Conservation (phyloP, 2,329 filamentous ascomycete species). For the Emergomyces orientalis region DNA sequence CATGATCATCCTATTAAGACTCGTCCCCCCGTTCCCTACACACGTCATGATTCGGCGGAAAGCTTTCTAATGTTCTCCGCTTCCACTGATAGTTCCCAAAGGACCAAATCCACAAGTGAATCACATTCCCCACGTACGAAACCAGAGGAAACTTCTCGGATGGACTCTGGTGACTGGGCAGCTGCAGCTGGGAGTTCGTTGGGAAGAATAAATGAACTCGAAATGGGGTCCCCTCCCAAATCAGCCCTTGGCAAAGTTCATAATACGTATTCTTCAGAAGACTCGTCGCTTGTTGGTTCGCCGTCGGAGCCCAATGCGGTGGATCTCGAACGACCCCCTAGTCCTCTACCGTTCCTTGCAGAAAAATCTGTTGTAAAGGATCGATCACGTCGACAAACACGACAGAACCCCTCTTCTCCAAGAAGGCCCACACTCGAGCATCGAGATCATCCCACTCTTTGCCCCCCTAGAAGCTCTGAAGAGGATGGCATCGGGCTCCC, state of each 20-base stretch:
- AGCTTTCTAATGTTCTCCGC: conserved; percentile 57
- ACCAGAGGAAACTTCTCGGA: conserved; percentile 18
- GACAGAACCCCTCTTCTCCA: background rate
- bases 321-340: conserved; percentile 39
- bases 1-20: conserved; percentile 20
- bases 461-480: background rate
- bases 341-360: conserved; percentile 28
- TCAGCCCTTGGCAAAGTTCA: conserved; percentile 12
- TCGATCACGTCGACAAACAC: background rate
- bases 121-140: conserved; percentile 37
- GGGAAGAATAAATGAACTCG: conserved; percentile 15
- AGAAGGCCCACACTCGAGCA: background rate
- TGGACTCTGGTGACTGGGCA: conserved; percentile 19
- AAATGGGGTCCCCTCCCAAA: conserved; percentile 14
- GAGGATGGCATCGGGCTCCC: conserved; percentile 16
- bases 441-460: conserved; percentile 4
- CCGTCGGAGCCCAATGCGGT: conserved; percentile 20
- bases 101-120: conserved; percentile 43
- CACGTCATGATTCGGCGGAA: conserved; percentile 50
- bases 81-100: conserved; percentile 49
- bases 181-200: conserved; percentile 15
- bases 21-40: conserved; percentile 29
- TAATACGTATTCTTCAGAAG: conserved; percentile 18
- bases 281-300: conserved; percentile 23
- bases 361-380: conserved; percentile 21